These are phyloP conservation scores for Leccinum disarticulatum DNA, from an alignment of 768 basidiomycete genomes.

Conservation along the genomic window DNA sequence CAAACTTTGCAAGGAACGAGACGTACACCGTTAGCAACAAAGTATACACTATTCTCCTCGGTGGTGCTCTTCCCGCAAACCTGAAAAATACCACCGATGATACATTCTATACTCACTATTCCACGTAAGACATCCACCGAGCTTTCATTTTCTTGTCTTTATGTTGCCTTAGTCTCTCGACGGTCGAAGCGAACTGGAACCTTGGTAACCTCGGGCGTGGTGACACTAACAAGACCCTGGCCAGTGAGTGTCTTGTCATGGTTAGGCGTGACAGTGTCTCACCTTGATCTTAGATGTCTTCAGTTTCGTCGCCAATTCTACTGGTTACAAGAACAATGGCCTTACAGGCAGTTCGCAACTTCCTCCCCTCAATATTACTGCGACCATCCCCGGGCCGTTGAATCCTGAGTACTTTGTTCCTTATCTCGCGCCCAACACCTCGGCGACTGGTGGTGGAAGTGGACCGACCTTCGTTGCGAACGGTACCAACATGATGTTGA, in stretches of 20 bases:
- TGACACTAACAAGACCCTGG: conserved; percentile 46
- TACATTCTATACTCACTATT: conserved; percentile 61
- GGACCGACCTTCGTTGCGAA: conserved; percentile 38
- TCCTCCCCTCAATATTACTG: conserved; percentile 40
- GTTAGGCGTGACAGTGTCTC: background rate
- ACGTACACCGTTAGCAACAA: conserved; percentile 42
- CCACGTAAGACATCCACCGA: conserved; percentile 24
- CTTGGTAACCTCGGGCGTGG: conserved; percentile 56
- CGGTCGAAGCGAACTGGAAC: conserved; percentile 59
- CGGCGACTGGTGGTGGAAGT: conserved; percentile 39
- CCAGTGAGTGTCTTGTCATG: conserved; percentile 6
- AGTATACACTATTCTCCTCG: conserved; percentile 44
- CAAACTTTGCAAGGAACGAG: conserved; percentile 19
- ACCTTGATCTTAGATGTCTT: conserved; percentile 43
- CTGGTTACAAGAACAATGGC: conserved; percentile 45
- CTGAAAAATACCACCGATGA: conserved; percentile 47
- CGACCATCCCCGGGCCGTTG: conserved; percentile 41
- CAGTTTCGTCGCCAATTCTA: conserved; percentile 46
- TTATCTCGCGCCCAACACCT: conserved; percentile 39
- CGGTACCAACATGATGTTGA: conserved; percentile 35
- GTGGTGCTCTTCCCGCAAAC: conserved; percentile 42
- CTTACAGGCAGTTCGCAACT: conserved; percentile 24
- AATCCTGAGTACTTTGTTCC: conserved; percentile 40
- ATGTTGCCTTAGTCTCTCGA: conserved; percentile 37
- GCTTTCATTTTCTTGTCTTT: background rate